These are phyloP conservation scores for Hymenoscyphus occultus DNA, from an alignment of 2,329 filamentous ascomycete genomes.

Conservation along the genomic window DNA sequence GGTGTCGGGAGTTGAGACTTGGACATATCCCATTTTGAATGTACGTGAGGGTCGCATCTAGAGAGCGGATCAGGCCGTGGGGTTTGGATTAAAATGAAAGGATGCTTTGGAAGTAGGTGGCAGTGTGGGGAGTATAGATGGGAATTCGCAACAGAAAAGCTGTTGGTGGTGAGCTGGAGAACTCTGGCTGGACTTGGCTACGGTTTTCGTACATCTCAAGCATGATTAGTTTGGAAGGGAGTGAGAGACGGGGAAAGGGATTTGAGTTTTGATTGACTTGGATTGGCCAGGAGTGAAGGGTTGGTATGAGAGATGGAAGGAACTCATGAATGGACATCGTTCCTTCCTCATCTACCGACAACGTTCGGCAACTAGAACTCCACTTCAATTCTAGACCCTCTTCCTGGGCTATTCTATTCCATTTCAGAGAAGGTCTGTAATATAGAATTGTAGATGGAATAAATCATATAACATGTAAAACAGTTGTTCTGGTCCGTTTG, in stretches of 20 bases:
- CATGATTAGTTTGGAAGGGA: neutral
- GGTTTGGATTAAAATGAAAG: neutral
- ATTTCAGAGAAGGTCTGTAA: no score
- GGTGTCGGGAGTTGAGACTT: neutral
- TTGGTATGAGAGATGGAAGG: no score
- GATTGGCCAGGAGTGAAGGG: no score
- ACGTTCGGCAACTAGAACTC: no score
- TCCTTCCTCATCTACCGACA: no score
- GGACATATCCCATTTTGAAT: neutral
- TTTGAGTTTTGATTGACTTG: no score
- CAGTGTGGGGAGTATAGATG: neutral
- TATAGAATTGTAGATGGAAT: no score
- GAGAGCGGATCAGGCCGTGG: neutral
- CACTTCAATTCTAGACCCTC: no score
- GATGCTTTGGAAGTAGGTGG: neutral
- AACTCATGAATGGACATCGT: no score
- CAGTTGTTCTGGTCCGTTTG: no score
- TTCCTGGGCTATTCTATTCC: no score
- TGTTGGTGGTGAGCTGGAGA: neutral
- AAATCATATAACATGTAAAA: no score
- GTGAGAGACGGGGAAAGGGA: neutral
- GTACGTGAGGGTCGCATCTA: neutral
- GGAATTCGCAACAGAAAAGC: neutral
- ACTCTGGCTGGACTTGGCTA: neutral
- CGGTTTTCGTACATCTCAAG: neutral